phyloP scores from a whole-genome alignment of 805 yeast genomes.

The Ogataea populi-albae region DNA sequence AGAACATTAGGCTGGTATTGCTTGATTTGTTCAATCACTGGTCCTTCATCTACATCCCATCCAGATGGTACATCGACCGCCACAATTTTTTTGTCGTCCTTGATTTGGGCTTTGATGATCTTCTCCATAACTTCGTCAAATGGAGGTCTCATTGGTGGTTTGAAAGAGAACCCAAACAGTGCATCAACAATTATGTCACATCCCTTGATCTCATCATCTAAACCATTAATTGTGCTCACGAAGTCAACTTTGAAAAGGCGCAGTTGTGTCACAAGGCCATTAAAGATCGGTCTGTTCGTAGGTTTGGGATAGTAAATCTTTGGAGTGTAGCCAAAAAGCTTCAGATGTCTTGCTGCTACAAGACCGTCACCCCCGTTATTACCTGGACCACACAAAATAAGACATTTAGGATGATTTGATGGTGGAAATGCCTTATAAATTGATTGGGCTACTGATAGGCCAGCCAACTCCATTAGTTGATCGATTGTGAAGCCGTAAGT shows the following conservation, averaged over 20 bases:
- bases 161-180: conserved; percentile 89
- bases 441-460: conserved; percentile 89
- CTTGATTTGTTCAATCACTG: conserved; percentile 37
- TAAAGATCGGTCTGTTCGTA: conserved; percentile 52
- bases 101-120: conserved; percentile 33
- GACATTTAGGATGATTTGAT: conserved; percentile 38
- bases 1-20: conserved; percentile 57
- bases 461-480: conserved; percentile 95
- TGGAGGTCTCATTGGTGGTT: conserved; percentile 82
- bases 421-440: conserved; percentile 68
- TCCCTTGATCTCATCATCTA: conserved; percentile 28
- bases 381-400: conserved; percentile 90
- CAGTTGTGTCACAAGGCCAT: conserved; percentile 64
- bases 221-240: conserved; percentile 32
- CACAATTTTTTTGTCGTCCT: conserved; percentile 52
- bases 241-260: conserved; percentile 60
- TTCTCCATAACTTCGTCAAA: conserved; percentile 50
- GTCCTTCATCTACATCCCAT: conserved; percentile 95
- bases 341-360: conserved; percentile 90
- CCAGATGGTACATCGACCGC: conserved; percentile 94
- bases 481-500: conserved; percentile 72
- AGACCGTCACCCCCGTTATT: conserved; percentile 97
- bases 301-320: conserved; percentile 77
- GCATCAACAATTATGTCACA: conserved; percentile 68
- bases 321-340: conserved; percentile 76